Conservation (phyloP, 2,329 filamentous ascomycete genomes). For the Colletotrichum tropicale region DNA sequence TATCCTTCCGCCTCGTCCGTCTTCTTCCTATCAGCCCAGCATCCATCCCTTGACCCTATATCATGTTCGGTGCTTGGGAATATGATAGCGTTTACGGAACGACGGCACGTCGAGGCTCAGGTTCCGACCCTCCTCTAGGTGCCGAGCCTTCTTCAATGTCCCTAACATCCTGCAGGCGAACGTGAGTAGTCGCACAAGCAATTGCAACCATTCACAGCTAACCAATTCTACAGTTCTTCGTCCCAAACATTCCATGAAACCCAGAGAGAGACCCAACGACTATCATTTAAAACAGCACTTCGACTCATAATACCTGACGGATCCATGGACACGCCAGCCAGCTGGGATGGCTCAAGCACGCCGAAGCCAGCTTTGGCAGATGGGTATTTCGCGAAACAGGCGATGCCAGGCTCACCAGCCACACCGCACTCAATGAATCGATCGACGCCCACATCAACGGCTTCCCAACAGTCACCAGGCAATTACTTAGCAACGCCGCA, state of each 20-base stretch:
- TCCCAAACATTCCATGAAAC: background rate
- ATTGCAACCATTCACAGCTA: background rate
- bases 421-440: background rate
- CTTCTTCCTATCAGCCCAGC: background rate
- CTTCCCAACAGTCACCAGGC: background rate
- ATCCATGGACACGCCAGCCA: background rate
- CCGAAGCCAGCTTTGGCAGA: conserved; percentile 1
- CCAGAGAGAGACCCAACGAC: background rate
- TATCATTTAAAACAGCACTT: conserved; percentile 20
- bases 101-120: background rate
- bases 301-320: background rate
- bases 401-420: background rate
- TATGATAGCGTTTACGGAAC: background rate
- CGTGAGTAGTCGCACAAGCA: background rate
- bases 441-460: background rate
- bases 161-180: background rate
- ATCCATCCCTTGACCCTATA: background rate
- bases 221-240: background rate
- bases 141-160: background rate
- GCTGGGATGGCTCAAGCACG: conserved; percentile 19
- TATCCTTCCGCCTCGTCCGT: background rate
- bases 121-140: background rate
- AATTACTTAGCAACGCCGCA: background rate
- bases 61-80: background rate
- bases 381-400: conserved; percentile 10